Base-by-base conservation (phyloP, 345 rosid species). In the Populus deltoides region DNA sequence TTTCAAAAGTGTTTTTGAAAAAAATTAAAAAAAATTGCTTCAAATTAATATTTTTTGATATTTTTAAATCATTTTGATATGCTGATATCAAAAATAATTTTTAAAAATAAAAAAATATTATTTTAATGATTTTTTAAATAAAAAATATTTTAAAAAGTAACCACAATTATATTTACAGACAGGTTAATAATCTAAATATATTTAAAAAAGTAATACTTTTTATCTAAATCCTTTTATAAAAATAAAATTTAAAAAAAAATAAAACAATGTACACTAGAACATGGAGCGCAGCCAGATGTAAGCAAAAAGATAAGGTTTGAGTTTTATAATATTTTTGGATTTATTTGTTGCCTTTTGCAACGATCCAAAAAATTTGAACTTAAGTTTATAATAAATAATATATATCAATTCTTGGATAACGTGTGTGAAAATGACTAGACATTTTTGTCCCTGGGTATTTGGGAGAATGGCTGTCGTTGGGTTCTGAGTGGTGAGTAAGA, bases 341-440 rank as follows among this genome's bases (percentile, higher is more conserved):
- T 24, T 67, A 33, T 16, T 24, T 15, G 71, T 27, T 25, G 6
- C 8, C 8, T 24, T 78, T 65, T 65, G 47, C 67, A 78, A 72
- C 73, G 81, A 67, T 55, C 61, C 41, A 15, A 59, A 47, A 24
- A 71, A 4, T 78, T 71, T 51, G 70, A 78, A 45, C 45, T 55
- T 18, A 47, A 29, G 69, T 38, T 31, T 9, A 15, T 39, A 22
- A 70, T 70, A 51, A 55, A 57, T 38, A 31, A 39, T 18, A 41
- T 69, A 57, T 3, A 35, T 77, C 17, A 57, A 25, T 38, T 18
- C 20, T 75, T 49, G 63, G 33, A 49, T 53, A 53, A 59, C 17
- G 68, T 61, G 74, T 31, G 13, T 8, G 17, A 8, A 47, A 35
- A 2, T 15, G 27, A 12, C 6, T 15, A 47, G 77, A 81, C 80